These are phyloP conservation scores for Pythium periplocum DNA, from an alignment of 352 stramenopile species.

Conservation along the genomic window DNA sequence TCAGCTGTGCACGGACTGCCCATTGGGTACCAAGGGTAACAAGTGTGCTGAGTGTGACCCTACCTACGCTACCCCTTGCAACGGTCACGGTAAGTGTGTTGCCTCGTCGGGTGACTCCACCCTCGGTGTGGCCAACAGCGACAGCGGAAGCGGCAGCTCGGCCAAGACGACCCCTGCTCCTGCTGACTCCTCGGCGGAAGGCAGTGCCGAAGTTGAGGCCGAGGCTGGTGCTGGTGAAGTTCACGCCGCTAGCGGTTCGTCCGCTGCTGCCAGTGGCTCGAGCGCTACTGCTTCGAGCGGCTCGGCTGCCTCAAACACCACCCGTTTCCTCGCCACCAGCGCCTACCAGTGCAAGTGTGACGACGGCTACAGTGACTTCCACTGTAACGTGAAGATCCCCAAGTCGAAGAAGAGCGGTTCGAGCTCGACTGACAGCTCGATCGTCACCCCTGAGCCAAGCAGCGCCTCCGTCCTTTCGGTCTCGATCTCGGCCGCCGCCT, in stretches of 20 bases:
- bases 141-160: not conserved
- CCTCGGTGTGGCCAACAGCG: constrained; percentile 3
- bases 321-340: constrained; percentile 10
- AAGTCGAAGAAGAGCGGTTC: constrained; percentile 6
- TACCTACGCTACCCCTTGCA: constrained; percentile 40
- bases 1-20: constrained; percentile 57
- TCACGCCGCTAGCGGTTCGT: not conserved
- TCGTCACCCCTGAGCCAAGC: not conserved
- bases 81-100: constrained; percentile 49
- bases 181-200: not conserved
- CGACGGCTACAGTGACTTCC: constrained; percentile 43
- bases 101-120: constrained; percentile 14
- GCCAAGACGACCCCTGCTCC: not conserved
- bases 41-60: constrained; percentile 72
- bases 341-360: constrained; percentile 53
- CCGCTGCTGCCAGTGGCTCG: constrained; percentile 3
- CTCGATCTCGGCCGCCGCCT: constrained; percentile 1
- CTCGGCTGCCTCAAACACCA: constrained; percentile 3
- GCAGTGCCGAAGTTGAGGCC: not conserved
- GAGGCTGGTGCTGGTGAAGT: not conserved
- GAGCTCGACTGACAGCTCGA: not conserved
- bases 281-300: not conserved
- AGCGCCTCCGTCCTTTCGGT: not conserved
- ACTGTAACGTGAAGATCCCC: constrained; percentile 55
- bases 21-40: constrained; percentile 49